Evolutionary conservation across 1,139 yeast genomes (phyloP), one percentile per base, ranked within the genome.

Genomic region (Yamadazyma diddensiae): DNA sequence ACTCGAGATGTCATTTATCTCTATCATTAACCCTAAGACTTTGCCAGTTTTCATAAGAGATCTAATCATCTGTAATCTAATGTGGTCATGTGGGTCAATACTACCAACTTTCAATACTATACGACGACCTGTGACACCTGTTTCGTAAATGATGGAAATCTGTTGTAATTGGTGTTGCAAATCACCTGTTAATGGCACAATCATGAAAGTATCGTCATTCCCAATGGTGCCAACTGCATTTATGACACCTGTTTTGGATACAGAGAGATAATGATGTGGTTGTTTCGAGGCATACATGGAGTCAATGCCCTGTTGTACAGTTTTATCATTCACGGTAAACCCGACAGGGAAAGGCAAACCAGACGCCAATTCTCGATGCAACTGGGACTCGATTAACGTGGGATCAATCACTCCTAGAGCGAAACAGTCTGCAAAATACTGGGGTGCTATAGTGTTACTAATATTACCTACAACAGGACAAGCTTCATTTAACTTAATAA

Each of bases 291-390:
- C 65, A 40, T 46, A 53, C 52, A 69, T 59, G 1, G 76, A 65
- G 42, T 70, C 73, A 33, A 60, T 43, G 5, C 65, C 67, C 21
- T 64, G 47, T 3, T 50, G 46, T n/a, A 67, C 37, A n/a, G n/a
- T n/a, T 31, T 53, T 56, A 39, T 57, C 57, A 9, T 31, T 30
- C 31, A 53, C 57, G 49, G 52, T 52, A 37, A 66, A 66, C 0
- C 74, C 75, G 12, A 70, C 63, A 1, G 74, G 62, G 41, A 57
- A 68, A 1, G 73, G 62, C n/a, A 59, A 48, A 0, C 75, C 75
- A 6, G 72, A 65, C 7, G 57, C 65, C 31, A 69, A 42, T 41
- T 70, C 77, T 30, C 76, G 47, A 43, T 70, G 75, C 21, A 66
- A 45, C 45, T 70, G 76, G 18, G 73, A 66, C 41, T 70, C 76